phyloP scores from a whole-genome alignment of 2,329 filamentous ascomycete species.

The Neocatenulostroma microsporum region DNA sequence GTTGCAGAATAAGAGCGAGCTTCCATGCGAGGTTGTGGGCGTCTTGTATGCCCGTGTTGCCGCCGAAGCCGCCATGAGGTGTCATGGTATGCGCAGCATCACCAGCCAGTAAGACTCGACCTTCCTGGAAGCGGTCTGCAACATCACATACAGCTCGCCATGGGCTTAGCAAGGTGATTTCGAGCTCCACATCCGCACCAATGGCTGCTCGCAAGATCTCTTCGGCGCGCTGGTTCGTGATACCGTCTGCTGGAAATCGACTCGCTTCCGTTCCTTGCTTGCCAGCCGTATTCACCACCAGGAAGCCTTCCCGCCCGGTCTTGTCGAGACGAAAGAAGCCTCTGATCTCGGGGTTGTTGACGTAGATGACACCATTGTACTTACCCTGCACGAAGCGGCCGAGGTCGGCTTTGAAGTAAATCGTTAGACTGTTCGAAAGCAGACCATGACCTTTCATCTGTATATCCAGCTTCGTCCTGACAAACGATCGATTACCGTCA shows the following conservation, averaged over 20 bases:
- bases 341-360: slow-evolving; percentile 14
- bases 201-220: slow-evolving; percentile 15
- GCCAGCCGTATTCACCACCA: slow-evolving; percentile 18
- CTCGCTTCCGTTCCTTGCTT: slow-evolving; percentile 14
- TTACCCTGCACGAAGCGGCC: slow-evolving; percentile 13
- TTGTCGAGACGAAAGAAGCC: slow-evolving; percentile 20
- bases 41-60: slow-evolving; percentile 17
- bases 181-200: slow-evolving; percentile 15
- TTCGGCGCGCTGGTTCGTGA: slow-evolving; percentile 13
- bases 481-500: slow-evolving; percentile 14
- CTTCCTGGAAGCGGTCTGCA: slow-evolving; percentile 12
- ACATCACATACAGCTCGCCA: slow-evolving; percentile 15
- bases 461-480: slow-evolving; percentile 11
- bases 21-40: slow-evolving; percentile 13
- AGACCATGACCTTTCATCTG: slow-evolving; percentile 15
- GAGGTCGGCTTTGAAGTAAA: slow-evolving; percentile 19
- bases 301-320: slow-evolving; percentile 16
- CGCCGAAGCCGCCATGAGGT: slow-evolving; percentile 39
- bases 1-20: slow-evolving; percentile 12
- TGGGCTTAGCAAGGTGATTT: slow-evolving; percentile 12
- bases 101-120: slow-evolving; percentile 10
- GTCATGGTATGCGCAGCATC: slow-evolving; percentile 11
- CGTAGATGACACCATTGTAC: slow-evolving; percentile 20
- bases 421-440: slow-evolving; percentile 16
- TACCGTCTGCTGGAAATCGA: slow-evolving; percentile 12